phyloP scores from a whole-genome alignment of 805 yeast genomes.

The Cyberlindnera lachancei region DNA sequence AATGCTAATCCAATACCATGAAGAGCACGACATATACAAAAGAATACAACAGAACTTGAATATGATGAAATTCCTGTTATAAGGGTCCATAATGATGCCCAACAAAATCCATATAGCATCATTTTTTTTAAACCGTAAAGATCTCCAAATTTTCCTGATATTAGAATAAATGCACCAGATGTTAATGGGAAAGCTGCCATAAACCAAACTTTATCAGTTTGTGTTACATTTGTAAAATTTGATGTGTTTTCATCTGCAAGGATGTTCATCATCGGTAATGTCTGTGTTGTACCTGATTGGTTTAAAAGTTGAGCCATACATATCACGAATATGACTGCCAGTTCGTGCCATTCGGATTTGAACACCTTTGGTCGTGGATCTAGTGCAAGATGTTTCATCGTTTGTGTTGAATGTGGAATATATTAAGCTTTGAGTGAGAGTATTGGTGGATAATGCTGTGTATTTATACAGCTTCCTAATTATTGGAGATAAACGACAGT shows the following conservation, averaged over 20 bases:
- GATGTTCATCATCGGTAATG: slow-evolving; percentile 29
- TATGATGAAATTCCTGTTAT: slow-evolving; percentile 53
- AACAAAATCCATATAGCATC: slow-evolving; percentile 46
- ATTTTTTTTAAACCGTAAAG: slow-evolving; percentile 53
- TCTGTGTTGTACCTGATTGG: slow-evolving; percentile 34
- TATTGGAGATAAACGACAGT: too few species aligned
- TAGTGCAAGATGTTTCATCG: slow-evolving; percentile 1
- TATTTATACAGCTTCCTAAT: too few species aligned
- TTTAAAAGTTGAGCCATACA: slow-evolving; percentile 32
- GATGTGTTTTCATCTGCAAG: slow-evolving; percentile 25
- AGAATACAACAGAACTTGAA: slow-evolving; percentile 40
- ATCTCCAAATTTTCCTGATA: slow-evolving; percentile 69
- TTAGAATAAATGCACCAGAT: slow-evolving; percentile 63
- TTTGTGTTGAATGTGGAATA: neutral
- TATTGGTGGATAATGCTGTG: too few species aligned
- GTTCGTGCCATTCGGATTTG: slow-evolving; percentile 18
- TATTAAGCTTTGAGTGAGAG: neutral
- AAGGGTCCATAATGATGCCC: slow-evolving; percentile 51
- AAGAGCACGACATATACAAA: slow-evolving; percentile 45
- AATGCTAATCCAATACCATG: slow-evolving; percentile 60
- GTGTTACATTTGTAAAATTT: slow-evolving; percentile 25
- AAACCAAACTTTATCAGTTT: slow-evolving; percentile 45
- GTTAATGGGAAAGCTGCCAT: slow-evolving; percentile 66
- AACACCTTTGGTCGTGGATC: slow-evolving; percentile 13
- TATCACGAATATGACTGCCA: slow-evolving; percentile 21